Percentiles rank a stretch among this genome's conserved stretches.
These are phyloP conservation scores for Scutellaria barbata DNA, from an alignment of 257 asterid species.

Conservation along the genomic window DNA sequence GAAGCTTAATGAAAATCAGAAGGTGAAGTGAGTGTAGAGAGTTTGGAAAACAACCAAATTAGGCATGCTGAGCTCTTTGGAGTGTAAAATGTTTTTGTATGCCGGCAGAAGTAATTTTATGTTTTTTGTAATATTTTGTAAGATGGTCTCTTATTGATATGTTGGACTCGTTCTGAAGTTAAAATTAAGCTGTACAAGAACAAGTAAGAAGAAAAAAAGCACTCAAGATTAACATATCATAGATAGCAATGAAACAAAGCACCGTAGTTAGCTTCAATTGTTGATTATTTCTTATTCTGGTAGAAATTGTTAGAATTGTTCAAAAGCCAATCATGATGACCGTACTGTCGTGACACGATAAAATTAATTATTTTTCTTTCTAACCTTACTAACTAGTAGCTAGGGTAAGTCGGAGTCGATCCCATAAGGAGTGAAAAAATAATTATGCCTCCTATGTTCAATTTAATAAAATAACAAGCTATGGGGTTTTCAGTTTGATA, in stretches of 20 bases:
- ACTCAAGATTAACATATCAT: slow-evolving; percentile 7
- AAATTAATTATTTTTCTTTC: too few relatives aligned
- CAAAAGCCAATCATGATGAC: slow-evolving; percentile 1
- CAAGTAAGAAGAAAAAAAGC: neutral
- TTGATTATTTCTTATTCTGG: slow-evolving; percentile 5
- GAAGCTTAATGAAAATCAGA: slow-evolving; percentile 1
- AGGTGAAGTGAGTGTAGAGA: neutral
- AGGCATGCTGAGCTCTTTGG: slow-evolving; percentile 11
- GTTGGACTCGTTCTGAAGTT: neutral
- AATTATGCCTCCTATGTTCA: too few relatives aligned
- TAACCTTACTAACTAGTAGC: too few relatives aligned
- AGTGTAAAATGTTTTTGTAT: neutral
- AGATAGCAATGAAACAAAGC: slow-evolving; percentile 21
- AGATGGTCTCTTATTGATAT: slow-evolving; percentile 14
- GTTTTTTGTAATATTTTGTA: slow-evolving; percentile 1
- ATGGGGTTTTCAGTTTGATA: too few relatives aligned
- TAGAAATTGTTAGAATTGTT: neutral
- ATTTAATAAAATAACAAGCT: too few relatives aligned
- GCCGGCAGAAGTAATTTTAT: neutral
- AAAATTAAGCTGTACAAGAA: slow-evolving; percentile 14
- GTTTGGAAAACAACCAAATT: slow-evolving; percentile 3
- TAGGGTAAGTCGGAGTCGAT: too few relatives aligned
- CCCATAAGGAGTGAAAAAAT: too few relatives aligned
- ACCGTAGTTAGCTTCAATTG: slow-evolving; percentile 20
- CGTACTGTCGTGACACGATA: too few relatives aligned